Conservation (phyloP, 495 filamentous ascomycete genomes). For the Hypoxylon fuscum region DNA sequence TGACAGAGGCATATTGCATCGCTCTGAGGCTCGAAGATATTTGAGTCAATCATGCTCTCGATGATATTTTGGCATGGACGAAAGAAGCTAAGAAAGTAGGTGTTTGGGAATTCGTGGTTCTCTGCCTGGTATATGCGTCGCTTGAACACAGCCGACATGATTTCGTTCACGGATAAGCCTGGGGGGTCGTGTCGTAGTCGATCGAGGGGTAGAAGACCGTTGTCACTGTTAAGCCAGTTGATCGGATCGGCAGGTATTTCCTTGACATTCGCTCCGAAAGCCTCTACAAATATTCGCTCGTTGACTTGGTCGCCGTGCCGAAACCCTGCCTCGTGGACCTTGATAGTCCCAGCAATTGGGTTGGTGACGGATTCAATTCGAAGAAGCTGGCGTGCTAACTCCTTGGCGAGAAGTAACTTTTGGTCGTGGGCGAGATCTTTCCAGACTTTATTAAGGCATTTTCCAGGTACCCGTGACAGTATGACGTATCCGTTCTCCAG, state of each 20-base stretch:
- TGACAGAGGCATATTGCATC: slow-evolving; percentile 13
- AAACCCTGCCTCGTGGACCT: background rate
- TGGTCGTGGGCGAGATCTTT: slow-evolving; percentile 7
- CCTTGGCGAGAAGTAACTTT: slow-evolving; percentile 16
- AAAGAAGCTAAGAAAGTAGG: background rate
- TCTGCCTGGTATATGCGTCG: slow-evolving; percentile 4
- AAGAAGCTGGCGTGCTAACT: slow-evolving; percentile 5
- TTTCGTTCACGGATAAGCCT: background rate
- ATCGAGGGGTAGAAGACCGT: background rate
- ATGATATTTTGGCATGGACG: background rate
- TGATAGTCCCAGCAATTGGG: slow-evolving; percentile 2
- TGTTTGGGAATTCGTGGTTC: background rate
- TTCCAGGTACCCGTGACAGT: slow-evolving; percentile 15
- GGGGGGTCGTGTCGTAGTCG: background rate
- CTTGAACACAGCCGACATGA: background rate
- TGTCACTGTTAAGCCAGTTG: background rate
- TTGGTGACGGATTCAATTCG: slow-evolving; percentile 14
- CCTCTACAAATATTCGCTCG: background rate
- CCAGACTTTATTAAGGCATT: background rate
- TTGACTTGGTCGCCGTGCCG: background rate
- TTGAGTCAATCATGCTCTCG: slow-evolving; percentile 5
- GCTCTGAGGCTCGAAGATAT: slow-evolving; percentile 1
- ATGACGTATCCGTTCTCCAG: slow-evolving; percentile 10
- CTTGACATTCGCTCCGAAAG: slow-evolving; percentile 2
- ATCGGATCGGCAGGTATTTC: background rate